Conservation (phyloP, 129 eudicot genomes). For the Flaveria linearis region DNA sequence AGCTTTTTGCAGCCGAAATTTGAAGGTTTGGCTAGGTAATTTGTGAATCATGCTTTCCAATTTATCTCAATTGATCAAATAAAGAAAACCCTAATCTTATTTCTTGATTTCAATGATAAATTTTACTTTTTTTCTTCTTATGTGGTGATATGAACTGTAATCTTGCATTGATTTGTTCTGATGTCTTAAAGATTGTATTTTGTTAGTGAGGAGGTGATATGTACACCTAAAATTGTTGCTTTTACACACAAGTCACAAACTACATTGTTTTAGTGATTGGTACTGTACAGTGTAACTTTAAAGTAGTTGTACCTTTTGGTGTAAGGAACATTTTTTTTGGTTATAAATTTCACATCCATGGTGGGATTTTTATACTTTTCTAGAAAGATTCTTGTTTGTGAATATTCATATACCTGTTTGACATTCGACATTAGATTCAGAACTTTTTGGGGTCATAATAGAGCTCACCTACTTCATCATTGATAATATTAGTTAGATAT, state of each 20-base stretch:
- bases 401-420: slow-evolving; percentile 25
- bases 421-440: not conserved
- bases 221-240: not conserved
- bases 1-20: slow-evolving; percentile 94
- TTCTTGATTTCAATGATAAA: not conserved
- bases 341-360: not conserved
- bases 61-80: not conserved
- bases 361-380: slow-evolving; percentile 18
- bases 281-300: not conserved
- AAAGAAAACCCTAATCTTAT: not conserved
- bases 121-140: not conserved
- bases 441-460: not conserved
- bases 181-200: not conserved
- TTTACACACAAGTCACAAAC: not conserved
- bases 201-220: not conserved
- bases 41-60: too few relatives aligned
- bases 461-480: not conserved
- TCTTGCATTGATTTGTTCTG: not conserved
- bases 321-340: not conserved
- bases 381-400: slow-evolving; percentile 29
- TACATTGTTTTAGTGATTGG: not conserved
- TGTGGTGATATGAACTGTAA: slow-evolving; percentile 4
- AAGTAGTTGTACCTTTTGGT: slow-evolving; percentile 12
- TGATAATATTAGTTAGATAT: not conserved
- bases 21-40: slow-evolving; percentile 85